Conservation (phyloP, 805 yeast genomes). For the Groenewaldozyma tartarivorans region DNA sequence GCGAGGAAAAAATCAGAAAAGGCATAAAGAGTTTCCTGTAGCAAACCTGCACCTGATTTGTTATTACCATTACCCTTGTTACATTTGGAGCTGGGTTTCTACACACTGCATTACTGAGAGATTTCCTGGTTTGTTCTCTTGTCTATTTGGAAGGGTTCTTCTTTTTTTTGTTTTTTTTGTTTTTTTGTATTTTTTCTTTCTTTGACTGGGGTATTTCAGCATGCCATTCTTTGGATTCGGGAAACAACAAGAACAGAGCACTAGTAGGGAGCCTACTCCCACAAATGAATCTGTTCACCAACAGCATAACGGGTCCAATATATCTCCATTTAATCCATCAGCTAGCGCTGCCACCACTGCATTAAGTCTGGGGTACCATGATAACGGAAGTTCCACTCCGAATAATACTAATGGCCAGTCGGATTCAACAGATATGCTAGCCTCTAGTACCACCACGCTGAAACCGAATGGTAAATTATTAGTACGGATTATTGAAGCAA, state of each 20-base stretch:
- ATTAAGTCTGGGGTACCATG: neutral
- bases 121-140: too few species aligned
- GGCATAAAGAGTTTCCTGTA: too few species aligned
- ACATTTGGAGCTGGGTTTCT: too few species aligned
- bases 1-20: too few species aligned
- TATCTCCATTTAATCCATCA: constrained; percentile 3
- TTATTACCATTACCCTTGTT: too few species aligned
- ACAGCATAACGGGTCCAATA: neutral
- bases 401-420: neutral
- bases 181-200: too few species aligned
- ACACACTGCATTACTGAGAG: too few species aligned
- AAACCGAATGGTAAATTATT: constrained; percentile 54
- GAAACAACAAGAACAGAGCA: constrained; percentile 4
- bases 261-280: neutral
- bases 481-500: constrained; percentile 75
- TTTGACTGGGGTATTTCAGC: constrained; percentile 18
- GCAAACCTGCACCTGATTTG: too few species aligned
- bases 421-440: neutral
- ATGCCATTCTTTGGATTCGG: constrained; percentile 18
- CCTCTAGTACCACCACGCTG: constrained; percentile 1
- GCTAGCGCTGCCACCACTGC: constrained; percentile 6
- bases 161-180: constrained; percentile 1
- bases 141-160: too few species aligned
- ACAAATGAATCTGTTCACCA: too few species aligned
- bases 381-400: neutral